A percentile compares a stretch with the other conserved stretches of the same genome.
phyloP scores from a whole-genome alignment of 2,329 filamentous ascomycete genomes.

The Canariomyces notabilis region DNA sequence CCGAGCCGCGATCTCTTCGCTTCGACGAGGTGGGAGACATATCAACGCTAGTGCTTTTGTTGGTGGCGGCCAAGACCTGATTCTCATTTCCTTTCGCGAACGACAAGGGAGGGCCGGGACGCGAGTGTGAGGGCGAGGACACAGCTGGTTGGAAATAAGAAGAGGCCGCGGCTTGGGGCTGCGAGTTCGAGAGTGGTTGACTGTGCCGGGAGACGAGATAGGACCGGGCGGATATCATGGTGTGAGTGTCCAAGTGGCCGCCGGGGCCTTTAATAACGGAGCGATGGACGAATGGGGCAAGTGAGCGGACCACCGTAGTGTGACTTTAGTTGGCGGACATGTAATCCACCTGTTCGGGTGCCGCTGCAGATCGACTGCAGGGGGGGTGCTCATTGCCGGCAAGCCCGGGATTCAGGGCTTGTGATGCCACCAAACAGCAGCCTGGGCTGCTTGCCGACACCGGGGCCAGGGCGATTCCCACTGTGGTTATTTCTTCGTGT shows the following conservation, averaged over 20 bases:
- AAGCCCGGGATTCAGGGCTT: conserved; percentile 8
- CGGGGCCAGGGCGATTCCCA: too few relatives aligned
- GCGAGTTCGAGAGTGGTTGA: conserved; percentile 1
- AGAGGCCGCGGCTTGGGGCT: conserved; percentile 5
- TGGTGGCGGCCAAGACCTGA: conserved; percentile 10
- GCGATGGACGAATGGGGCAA: neutral
- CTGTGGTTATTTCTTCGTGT: neutral
- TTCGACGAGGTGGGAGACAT: conserved; percentile 27
- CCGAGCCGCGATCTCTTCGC: conserved; percentile 25
- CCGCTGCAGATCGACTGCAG: conserved; percentile 18
- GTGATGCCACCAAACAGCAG: neutral
- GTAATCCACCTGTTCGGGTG: conserved; percentile 12
- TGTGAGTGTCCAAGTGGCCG: conserved; percentile 23
- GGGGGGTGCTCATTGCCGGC: conserved; percentile 22
- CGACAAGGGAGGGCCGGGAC: conserved; percentile 9
- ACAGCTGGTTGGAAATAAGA: conserved; percentile 10
- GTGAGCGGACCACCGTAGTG: too few relatives aligned
- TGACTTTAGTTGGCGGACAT: conserved; percentile 16
- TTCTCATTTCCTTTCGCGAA: conserved; percentile 31
- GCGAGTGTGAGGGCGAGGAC: conserved; percentile 16
- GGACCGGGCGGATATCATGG: conserved; percentile 37
- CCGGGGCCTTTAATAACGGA: conserved; percentile 19
- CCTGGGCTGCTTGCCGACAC: conserved; percentile 11
- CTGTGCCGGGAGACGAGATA: conserved; percentile 35
- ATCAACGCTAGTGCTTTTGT: conserved; percentile 16